Base-by-base conservation (phyloP, 352 stramenopile species). In the Phytophthora sojae region DNA sequence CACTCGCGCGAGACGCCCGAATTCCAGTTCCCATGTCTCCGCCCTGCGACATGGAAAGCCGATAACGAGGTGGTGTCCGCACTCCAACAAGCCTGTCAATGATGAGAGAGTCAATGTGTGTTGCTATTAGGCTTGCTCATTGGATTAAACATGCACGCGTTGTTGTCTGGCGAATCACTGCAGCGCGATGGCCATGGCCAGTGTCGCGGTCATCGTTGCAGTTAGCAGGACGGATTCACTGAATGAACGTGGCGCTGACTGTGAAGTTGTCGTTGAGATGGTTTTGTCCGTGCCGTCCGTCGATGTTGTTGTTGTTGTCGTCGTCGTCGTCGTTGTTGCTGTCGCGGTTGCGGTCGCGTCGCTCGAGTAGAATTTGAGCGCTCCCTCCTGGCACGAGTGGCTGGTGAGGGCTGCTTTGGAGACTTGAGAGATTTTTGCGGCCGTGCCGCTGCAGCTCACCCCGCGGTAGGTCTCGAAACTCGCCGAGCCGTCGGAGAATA, bases 11-110 rank as follows among this genome's bases (percentile, higher is more conserved):
- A 92, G 59, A 77, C 69, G 0, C 80, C 82, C 9, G 72, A 89
- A 26, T 85, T 82, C 51, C 85, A 92, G 64, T 92, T 92, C 44
- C 85, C 85, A 37, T 76, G 75, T 14, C 70, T 92, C 8, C 71
- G 77, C 35, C 73, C 79, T 32, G 64, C 79, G 11, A 79, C 72
- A 26, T 89, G 79, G 79, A 79, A 89, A 56, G 85, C 85, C 0
- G 42, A 71, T 3, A 92, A 92, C 57, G 71, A 85, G 4, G 73
- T 81, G 6, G 85, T 92, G 23, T 77, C 61, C 6, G 75, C 81
- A 11, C 49, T 88, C 3, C 83, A 91, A 44, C 73, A 81, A 21
- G 69, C 80, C 32, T 91, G 83, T 60, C 64, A 82, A 51, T 82
- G 59, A 44, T 17, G 11, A 39, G 5, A 32, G 29, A 32, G 5